These are phyloP conservation scores for Epichloe sp. DNA, from an alignment of 2,329 filamentous ascomycete genomes.

Conservation along the genomic window DNA sequence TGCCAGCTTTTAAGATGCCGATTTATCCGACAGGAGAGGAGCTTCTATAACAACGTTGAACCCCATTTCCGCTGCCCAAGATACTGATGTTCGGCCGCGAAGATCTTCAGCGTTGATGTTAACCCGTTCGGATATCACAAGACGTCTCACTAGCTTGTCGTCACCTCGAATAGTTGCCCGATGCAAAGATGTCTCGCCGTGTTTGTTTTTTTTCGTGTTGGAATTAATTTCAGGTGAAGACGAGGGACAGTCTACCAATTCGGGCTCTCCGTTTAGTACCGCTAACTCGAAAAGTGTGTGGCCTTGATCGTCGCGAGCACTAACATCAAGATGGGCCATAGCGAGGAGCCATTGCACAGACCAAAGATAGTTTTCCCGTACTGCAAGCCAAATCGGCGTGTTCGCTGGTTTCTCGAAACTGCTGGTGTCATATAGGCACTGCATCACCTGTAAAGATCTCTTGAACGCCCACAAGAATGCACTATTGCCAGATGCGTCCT, in stretches of 20 bases:
- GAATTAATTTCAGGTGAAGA: background rate
- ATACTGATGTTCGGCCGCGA: no score
- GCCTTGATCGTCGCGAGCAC: background rate
- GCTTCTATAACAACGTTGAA: background rate
- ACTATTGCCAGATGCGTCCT: background rate
- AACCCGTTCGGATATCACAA: no score
- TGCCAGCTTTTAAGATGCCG: background rate
- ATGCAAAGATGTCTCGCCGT: no score
- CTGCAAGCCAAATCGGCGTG: background rate
- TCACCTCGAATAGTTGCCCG: no score
- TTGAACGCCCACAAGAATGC: background rate
- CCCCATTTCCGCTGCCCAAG: background rate
- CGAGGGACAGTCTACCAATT: background rate
- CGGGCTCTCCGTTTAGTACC: background rate
- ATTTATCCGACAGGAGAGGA: background rate
- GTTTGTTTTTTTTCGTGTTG: no score
- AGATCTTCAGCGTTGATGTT: no score
- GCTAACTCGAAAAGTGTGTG: background rate
- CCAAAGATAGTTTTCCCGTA: background rate
- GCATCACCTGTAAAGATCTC: background rate
- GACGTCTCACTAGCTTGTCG: no score
- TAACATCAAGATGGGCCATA: background rate
- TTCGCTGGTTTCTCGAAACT: background rate
- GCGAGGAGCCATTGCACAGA: background rate
- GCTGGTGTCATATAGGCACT: background rate